A percentile compares a stretch with the other conserved stretches of the same genome.
Conservation (phyloP, 148 eudicot genomes). For the Vaccinium myrtillus region DNA sequence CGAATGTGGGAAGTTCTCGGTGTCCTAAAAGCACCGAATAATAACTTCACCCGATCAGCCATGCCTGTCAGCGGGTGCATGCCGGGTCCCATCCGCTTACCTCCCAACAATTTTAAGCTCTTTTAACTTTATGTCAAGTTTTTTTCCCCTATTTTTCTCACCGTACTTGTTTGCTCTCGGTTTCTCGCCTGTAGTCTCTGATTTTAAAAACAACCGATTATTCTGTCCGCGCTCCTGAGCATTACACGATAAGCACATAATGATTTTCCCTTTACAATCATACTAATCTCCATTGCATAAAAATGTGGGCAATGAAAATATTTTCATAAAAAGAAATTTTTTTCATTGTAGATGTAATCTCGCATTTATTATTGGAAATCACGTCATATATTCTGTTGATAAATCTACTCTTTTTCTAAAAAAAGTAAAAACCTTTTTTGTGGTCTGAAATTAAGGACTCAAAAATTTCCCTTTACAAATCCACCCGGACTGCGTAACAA, state of each 20-base stretch:
- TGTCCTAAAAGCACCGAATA: not conserved
- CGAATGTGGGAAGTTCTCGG: too few relatives aligned
- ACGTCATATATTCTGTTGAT: not conserved
- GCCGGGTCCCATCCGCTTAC: not conserved
- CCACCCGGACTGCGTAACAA: not conserved
- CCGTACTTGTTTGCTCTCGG: not conserved
- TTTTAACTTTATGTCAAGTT: not conserved
- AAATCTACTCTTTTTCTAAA: not conserved
- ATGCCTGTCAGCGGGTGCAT: not conserved
- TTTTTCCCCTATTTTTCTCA: not conserved
- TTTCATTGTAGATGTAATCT: not conserved
- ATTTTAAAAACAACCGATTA: not conserved
- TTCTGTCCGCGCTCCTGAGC: not conserved
- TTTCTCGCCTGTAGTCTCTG: not conserved
- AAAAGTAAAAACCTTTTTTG: constrained; percentile 8
- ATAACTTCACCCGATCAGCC: not conserved
- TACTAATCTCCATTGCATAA: not conserved
- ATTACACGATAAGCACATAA: not conserved
- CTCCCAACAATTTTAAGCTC: not conserved
- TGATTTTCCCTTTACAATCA: not conserved
- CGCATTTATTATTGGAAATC: not conserved
- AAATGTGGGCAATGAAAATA: not conserved
- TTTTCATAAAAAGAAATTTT: not conserved
- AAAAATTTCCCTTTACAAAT: not conserved
- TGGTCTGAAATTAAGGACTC: constrained; percentile 5